A percentile compares a stretch with the other conserved stretches of the same genome.
Evolutionary conservation across 352 stramenopile species (phyloP).

Genomic region (Achlya hypogyna): DNA sequence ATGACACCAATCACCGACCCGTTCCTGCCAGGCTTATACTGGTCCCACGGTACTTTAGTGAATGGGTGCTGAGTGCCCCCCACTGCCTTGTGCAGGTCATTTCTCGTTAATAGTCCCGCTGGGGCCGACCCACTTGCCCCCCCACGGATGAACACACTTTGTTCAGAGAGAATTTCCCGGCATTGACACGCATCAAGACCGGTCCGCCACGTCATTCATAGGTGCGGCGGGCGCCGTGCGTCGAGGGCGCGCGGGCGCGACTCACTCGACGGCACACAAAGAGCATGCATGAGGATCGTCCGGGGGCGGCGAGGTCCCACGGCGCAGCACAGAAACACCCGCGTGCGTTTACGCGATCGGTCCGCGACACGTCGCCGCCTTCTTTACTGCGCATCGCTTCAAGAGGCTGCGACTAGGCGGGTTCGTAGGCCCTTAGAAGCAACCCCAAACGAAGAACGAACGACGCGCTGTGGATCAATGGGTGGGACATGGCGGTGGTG

Average conservation of each 20-base stretch:
- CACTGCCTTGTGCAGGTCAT: no score
- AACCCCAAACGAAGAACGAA: no score
- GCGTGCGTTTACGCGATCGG: background rate
- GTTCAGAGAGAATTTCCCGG: background rate
- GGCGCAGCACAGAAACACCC: background rate
- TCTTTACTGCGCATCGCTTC: background rate
- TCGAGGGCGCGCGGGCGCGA: background rate
- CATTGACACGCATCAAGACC: no score
- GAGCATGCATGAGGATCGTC: background rate
- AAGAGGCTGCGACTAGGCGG: no score
- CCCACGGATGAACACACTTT: background rate
- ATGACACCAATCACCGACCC: background rate
- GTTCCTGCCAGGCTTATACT: no score
- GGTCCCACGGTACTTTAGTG: background rate
- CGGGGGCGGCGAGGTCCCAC: background rate
- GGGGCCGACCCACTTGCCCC: background rate
- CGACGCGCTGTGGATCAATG: no score
- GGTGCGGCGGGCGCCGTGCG: no score
- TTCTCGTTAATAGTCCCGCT: no score
- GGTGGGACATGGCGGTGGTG: no score
- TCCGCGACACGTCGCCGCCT: background rate
- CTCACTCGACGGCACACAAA: background rate
- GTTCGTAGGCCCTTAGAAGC: no score
- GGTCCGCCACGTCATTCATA: background rate
- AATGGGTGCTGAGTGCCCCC: background rate